Base-by-base conservation (phyloP, 2,329 filamentous ascomycete species). In the Microsporum canis region DNA sequence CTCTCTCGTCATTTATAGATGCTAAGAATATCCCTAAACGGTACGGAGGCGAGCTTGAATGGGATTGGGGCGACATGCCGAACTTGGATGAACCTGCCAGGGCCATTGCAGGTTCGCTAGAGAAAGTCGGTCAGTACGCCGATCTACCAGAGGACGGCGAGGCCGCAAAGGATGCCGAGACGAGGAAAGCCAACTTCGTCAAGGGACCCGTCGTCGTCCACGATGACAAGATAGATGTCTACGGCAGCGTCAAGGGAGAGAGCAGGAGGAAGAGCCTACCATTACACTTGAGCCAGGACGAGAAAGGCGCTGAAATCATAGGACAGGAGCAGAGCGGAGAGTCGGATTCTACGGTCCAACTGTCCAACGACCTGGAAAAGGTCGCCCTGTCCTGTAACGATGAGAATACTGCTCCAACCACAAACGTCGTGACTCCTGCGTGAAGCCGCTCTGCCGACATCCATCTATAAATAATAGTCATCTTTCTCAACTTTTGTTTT, bases 31-130 rank as follows among this genome's bases (percentile, higher is more conserved):
- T 97, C 64, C 92, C 92, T 17, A 91, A 89, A 72, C 84, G 87
- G 72, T 97, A 96, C 71, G 92, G 92, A 63, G 92, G 92, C 51
- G 82, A 89, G 65, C 82, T 96, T 6, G 87, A 95, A 29, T 96
- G 88, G 77, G 76, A 82, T 57, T 96, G 88, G 76, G 90, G 89
- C 60, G 83, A 89, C 63, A 78, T 86, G 73, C 86, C 88, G 5
- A 81, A 84, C 58, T 75, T 91, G n/a, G 91, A 96, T 66, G 73
- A 73, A 34, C 67, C 72, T 4, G 71, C 74, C 2, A 71, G 69
- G 3, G 68, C 71, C 27, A 58, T 74, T 5, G 65, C 73, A 31
- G 67, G 71, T 8, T 66, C 62, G 12, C 59, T 76, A 10, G 69
- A 73, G 34, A 66, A 55, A 10, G 17, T 66, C 36, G 65, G 69